Percentiles rank a stretch among this genome's conserved stretches.
Evolutionary conservation across 345 rosid species (phyloP).

Genomic region (Citrus maxima): DNA sequence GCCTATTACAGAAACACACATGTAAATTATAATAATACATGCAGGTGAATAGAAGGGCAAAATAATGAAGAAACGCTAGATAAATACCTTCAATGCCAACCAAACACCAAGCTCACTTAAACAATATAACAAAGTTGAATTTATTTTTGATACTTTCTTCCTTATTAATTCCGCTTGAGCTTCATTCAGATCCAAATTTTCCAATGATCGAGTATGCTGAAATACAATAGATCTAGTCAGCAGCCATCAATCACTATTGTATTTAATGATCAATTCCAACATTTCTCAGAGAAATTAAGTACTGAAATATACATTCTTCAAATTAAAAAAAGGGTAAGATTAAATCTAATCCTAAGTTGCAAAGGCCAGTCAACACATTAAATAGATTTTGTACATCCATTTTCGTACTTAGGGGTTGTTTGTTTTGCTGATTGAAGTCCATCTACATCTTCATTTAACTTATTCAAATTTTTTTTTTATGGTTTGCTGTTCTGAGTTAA

Average conservation of each 20-base stretch:
- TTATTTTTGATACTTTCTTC: slow-evolving; percentile 43
- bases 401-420: background rate
- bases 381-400: background rate
- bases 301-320: background rate
- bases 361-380: background rate
- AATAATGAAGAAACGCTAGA: background rate
- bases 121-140: slow-evolving; percentile 49
- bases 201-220: slow-evolving; percentile 53
- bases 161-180: slow-evolving; percentile 27
- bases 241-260: background rate
- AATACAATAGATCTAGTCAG: slow-evolving; percentile 18
- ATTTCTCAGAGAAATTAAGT: background rate
- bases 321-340: background rate
- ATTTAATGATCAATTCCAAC: background rate
- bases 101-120: slow-evolving; percentile 68
- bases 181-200: slow-evolving; percentile 36
- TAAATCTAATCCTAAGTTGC: background rate
- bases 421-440: background rate
- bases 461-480: background rate
- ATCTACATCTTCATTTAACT: background rate
- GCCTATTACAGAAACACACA: slow-evolving; percentile 46
- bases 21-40: background rate
- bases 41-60: background rate
- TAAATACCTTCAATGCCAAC: slow-evolving; percentile 72
- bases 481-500: background rate